These are phyloP conservation scores for Mortierella sp. DNA, from an alignment of 371 early-diverging fungal genomes.

Conservation along the genomic window DNA sequence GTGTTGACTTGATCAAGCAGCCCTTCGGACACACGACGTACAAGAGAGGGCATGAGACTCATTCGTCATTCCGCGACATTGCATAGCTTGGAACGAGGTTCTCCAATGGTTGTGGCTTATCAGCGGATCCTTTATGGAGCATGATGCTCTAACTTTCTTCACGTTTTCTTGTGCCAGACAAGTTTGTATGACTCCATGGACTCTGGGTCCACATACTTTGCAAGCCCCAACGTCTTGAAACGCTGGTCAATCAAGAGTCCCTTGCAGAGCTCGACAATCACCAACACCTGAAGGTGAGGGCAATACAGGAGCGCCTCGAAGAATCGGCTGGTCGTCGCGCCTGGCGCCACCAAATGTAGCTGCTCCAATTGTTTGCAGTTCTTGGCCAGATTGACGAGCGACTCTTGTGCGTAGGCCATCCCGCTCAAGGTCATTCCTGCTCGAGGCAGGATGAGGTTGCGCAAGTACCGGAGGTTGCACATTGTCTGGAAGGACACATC, in stretches of 20 bases:
- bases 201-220: constrained; percentile 52
- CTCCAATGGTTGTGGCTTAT: too few species aligned
- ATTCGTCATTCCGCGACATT: too few species aligned
- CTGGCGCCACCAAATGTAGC: constrained; percentile 46
- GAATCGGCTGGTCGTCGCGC: constrained; percentile 50
- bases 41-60: too few species aligned
- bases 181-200: constrained; percentile 42
- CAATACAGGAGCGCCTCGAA: constrained; percentile 48
- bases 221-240: constrained; percentile 47
- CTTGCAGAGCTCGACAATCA: constrained; percentile 46
- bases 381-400: constrained; percentile 42
- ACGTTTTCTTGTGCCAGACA: constrained; percentile 54
- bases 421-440: constrained; percentile 37
- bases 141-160: neutral
- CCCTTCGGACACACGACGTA: too few species aligned
- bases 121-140: too few species aligned
- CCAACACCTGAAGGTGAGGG: constrained; percentile 46
- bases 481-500: constrained; percentile 50
- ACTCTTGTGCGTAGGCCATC: constrained; percentile 46
- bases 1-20: too few species aligned
- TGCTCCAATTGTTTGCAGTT: constrained; percentile 48
- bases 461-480: constrained; percentile 41
- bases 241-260: constrained; percentile 48
- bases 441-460: constrained; percentile 48
- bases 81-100: too few species aligned